Percentiles rank a stretch among this genome's conserved stretches.
phyloP scores from a whole-genome alignment of 1,139 yeast species.

The Zhuliangozyma blackwelliae region DNA sequence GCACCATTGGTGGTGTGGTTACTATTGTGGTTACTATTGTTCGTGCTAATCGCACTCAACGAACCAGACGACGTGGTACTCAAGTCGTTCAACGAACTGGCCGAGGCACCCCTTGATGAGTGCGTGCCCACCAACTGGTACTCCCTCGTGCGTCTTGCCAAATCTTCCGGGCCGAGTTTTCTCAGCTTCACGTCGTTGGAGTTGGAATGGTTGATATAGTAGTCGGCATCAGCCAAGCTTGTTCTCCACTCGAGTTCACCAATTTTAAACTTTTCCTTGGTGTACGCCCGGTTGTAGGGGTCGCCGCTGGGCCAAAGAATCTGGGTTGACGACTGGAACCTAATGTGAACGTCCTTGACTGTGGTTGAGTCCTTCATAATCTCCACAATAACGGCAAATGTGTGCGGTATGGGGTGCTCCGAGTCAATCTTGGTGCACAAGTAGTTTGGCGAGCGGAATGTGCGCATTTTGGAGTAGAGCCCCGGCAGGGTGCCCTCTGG shows the following conservation, averaged over 20 bases:
- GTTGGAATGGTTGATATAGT: slow-evolving; percentile 38
- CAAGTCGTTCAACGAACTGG: not conserved
- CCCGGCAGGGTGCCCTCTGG: not conserved
- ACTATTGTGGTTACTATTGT: not conserved
- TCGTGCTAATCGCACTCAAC: not conserved
- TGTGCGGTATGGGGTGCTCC: slow-evolving; percentile 42
- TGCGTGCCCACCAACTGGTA: slow-evolving; percentile 23
- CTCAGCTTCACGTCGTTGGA: slow-evolving; percentile 29
- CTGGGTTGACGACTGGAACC: slow-evolving; percentile 29
- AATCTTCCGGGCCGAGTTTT: slow-evolving; percentile 28
- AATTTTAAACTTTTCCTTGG: slow-evolving; percentile 46
- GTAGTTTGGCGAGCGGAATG: slow-evolving; percentile 35
- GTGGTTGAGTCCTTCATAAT: slow-evolving; percentile 28
- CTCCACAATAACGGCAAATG: slow-evolving; percentile 43
- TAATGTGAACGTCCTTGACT: slow-evolving; percentile 26
- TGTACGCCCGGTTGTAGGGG: slow-evolving; percentile 38
- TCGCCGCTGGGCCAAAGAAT: slow-evolving; percentile 57
- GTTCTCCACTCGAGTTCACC: slow-evolving; percentile 49
- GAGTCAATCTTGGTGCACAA: slow-evolving; percentile 39
- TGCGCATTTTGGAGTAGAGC: slow-evolving; percentile 7
- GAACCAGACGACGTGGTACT: not conserved
- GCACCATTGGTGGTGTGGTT: not conserved
- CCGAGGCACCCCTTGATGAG: not conserved
- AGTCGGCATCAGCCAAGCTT: slow-evolving; percentile 41
- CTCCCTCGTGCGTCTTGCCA: slow-evolving; percentile 35